Evolutionary conservation across 1,139 yeast species (phyloP), one percentile per base, ranked within the genome.

Genomic region (Hyphopichia fennica): DNA sequence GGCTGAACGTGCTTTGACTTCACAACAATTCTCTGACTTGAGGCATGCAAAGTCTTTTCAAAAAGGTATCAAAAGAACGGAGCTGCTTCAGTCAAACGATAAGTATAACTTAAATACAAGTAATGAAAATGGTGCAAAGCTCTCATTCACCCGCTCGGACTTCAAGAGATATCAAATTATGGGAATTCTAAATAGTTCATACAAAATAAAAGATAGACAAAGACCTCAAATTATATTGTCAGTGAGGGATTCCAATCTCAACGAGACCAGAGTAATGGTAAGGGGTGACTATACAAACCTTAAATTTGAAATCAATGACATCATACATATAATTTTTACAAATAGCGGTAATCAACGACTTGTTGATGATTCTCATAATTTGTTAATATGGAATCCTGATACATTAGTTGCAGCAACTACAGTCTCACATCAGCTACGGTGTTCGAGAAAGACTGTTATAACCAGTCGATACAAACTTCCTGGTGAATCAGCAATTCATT

Each of bases 351-450:
- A 53, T 33, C 72, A 72, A 1, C 61, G 61, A 34, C 47, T 71
- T 9, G 75, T 87, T 4, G 88, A 86, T 47, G 80, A 79, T 45
- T 64, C 74, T 25, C 76, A 75, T 37, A 82, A 86, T 51, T 60
- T 90, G 20, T 62, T 91, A 30, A 75, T 93, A 19, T 76, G 95
- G 75, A 81, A 87, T 51, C 99, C 99, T 0, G 99, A 93, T 57
- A 65, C 79, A 2, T 65, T 93, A 13, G 68, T 93, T 1, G 80
- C 96, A 0, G 90, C 96, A 3, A 93, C 99, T 0, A 70, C 84
- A 3, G 79, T 90, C 1, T 84, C 97, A 0, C 87, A 84, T 41
- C 86, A 93, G 3, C 65, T 88, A 32, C 72, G 69, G 19, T 93
- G 99, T 56, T 70, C 82, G 23, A 67, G 99, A 42, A 79, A 83